A percentile compares a stretch with the other conserved stretches of the same genome.
These are phyloP conservation scores for Botryotinia globosa DNA, from an alignment of 2,329 filamentous ascomycete genomes.

Conservation along the genomic window DNA sequence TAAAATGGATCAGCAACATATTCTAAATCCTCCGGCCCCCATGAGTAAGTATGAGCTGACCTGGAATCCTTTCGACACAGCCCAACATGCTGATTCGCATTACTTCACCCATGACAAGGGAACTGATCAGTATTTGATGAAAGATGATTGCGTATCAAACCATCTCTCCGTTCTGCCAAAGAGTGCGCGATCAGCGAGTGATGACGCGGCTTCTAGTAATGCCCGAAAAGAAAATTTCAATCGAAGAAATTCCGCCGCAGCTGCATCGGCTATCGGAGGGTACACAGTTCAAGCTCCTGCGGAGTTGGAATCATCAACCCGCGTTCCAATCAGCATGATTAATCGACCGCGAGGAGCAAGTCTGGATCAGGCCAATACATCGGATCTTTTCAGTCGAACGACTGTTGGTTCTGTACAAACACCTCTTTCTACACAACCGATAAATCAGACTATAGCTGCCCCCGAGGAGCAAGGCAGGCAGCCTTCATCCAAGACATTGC, in stretches of 20 bases:
- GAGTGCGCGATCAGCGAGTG: constrained; percentile 30
- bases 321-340: constrained; percentile 23
- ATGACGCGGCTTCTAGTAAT: constrained; percentile 31
- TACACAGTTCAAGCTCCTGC: background rate
- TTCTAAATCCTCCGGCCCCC: constrained; percentile 31
- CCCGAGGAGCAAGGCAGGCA: constrained; percentile 21
- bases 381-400: background rate
- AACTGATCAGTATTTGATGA: constrained; percentile 11
- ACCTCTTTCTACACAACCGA: background rate
- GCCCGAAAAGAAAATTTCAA: constrained; percentile 21
- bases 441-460: background rate
- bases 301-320: background rate
- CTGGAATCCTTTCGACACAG: constrained; percentile 40
- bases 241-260: too few relatives aligned
- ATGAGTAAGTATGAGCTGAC: constrained; percentile 41
- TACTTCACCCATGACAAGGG: constrained; percentile 34
- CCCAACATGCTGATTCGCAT: constrained; percentile 42
- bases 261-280: constrained; percentile 8
- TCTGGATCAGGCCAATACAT: constrained; percentile 3
- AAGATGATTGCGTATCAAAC: background rate
- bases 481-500: constrained; percentile 46
- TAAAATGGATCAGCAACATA: constrained; percentile 14
- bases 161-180: constrained; percentile 11
- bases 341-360: constrained; percentile 28
- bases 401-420: constrained; percentile 18